Conservation (phyloP, 2,329 filamentous ascomycete species). For the Apiospora arundinis region DNA sequence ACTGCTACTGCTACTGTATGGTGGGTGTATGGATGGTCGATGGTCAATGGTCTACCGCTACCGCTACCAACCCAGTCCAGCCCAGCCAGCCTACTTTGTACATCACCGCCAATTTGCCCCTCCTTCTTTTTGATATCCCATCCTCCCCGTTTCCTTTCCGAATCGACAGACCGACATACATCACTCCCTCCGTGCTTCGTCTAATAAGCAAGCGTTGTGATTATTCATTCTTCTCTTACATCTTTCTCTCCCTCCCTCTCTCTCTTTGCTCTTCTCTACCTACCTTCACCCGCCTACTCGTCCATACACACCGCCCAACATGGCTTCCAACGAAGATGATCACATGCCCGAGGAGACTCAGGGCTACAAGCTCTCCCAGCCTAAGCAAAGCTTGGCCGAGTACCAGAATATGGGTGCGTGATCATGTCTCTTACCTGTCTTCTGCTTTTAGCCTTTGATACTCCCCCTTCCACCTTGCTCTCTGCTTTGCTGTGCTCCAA, state of each 20-base stretch:
- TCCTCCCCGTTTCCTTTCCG: constrained; percentile 18
- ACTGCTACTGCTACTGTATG: neutral
- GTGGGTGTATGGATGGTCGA: no score
- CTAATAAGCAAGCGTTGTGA: constrained; percentile 14
- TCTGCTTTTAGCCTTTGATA: constrained; percentile 20
- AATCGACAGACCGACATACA: constrained; percentile 18
- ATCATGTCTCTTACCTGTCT: constrained; percentile 19
- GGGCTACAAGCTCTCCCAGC: constrained; percentile 97
- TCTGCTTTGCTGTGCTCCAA: neutral
- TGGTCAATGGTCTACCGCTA: no score
- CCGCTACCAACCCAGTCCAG: neutral
- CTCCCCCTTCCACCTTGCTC: constrained; percentile 20
- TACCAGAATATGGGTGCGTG: constrained; percentile 86
- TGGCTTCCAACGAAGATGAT: constrained; percentile 79
- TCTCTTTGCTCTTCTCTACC: constrained; percentile 19
- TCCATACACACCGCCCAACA: constrained; percentile 46
- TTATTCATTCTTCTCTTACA: constrained; percentile 4
- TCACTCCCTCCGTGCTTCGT: neutral
- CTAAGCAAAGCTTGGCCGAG: constrained; percentile 94
- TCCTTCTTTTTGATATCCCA: constrained; percentile 28
- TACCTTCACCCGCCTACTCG: neutral
- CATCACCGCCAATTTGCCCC: constrained; percentile 38
- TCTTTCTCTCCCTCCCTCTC: neutral
- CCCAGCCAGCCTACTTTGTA: neutral
- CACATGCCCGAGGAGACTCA: constrained; percentile 86